phyloP scores from a whole-genome alignment of 1,284 basidiomycete species.

The Rhodotorula sp. region DNA sequence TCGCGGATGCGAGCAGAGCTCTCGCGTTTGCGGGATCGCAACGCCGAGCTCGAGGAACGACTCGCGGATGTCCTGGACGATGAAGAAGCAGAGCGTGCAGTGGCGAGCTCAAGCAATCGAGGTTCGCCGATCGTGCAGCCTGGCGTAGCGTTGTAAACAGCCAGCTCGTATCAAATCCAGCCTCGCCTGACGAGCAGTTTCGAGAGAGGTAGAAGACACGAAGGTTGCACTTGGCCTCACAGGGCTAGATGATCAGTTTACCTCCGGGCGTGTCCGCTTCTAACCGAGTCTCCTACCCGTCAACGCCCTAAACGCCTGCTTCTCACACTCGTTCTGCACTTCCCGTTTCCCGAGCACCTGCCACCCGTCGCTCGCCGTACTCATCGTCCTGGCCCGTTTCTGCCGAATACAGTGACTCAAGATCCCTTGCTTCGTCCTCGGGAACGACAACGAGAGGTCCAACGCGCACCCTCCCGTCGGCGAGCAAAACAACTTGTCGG shows the following conservation, averaged over 20 bases:
- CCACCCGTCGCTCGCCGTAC: constrained; percentile 29
- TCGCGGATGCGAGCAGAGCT: not conserved
- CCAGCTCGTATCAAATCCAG: too few species aligned
- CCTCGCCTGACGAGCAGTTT: too few species aligned
- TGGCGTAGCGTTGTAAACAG: too few species aligned
- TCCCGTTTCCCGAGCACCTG: constrained; percentile 30
- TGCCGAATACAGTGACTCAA: constrained; percentile 14
- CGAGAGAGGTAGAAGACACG: too few species aligned
- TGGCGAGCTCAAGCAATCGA: too few species aligned
- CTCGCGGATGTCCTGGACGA: constrained; percentile 9
- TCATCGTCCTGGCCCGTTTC: constrained; percentile 1
- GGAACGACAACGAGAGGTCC: constrained; percentile 14
- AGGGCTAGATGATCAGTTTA: not conserved
- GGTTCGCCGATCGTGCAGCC: too few species aligned
- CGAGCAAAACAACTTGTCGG: constrained; percentile 30
- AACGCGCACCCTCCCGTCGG: constrained; percentile 37
- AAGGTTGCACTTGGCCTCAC: not conserved
- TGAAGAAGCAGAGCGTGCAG: not conserved
- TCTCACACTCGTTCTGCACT: constrained; percentile 25
- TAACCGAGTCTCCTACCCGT: constrained; percentile 21
- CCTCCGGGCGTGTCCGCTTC: not conserved
- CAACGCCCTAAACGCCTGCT: constrained; percentile 38
- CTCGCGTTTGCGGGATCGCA: not conserved
- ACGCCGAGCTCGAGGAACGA: constrained; percentile 8
- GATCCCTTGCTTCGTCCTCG: not conserved